Base-by-base conservation (phyloP, 768 basidiomycete genomes). In the Dendrothele bispora region DNA sequence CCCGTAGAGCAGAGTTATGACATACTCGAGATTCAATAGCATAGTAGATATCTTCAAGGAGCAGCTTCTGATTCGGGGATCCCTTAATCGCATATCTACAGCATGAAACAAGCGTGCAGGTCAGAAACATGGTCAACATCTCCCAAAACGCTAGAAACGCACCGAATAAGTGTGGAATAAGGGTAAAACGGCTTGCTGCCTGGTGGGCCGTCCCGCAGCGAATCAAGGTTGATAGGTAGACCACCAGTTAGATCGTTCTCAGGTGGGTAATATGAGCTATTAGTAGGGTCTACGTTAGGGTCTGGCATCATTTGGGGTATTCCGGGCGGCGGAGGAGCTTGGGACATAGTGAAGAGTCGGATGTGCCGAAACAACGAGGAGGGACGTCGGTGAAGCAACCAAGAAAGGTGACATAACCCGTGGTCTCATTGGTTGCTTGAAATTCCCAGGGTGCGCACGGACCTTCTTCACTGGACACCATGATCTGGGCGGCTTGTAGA, bases 171-270 rank as follows among this genome's bases (percentile, higher is more conserved):
- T 27, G 90, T 93, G 3, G 90, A 92, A 62, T 93, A 93, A 2
- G 90, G 91, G 60, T 93, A 93, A 60, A 92, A 91, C 5, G 90
- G 90, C 64, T 93, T 93, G 63, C 83, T 89, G 39, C 91, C 90
- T 6, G 91, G 88, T 2, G 90, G 91, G 0, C 91, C 89, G 61
- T 93, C 90, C 44, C 90, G 77, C 47, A 92, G 73, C 3, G 90
- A 91, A 65, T 91, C 88, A 21, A 92, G 84, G 60, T 88, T 92
- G 60, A 92, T 88, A 42, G 89, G 89, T 26, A 91, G 74, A 20
- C 88, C 88, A 20, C 89, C 88, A 7, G 88, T 88, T 52, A 91
- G 77, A 72, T 91, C 88, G 60, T 76, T 84, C 52, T 84, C 83
- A 53, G 79, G 79, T 30, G 86, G 87, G 43, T 88, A 88, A 63